phyloP scores from a whole-genome alignment of 1,139 yeast species.

The Yamadazyma epiphylla region DNA sequence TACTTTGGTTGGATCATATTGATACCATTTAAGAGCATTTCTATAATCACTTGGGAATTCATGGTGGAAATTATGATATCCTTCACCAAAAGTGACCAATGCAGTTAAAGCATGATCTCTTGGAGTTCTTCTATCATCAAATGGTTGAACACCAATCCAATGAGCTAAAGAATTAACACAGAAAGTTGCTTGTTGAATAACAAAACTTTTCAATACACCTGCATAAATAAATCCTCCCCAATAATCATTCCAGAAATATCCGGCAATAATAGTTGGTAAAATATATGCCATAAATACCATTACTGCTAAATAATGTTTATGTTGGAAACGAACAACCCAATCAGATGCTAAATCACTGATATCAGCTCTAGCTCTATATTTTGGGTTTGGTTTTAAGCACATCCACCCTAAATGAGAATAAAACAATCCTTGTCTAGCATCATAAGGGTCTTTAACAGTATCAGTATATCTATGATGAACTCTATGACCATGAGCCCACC shows the following conservation, averaged over 20 bases:
- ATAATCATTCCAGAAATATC: constrained; percentile 82
- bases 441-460: constrained; percentile 95
- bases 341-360: constrained; percentile 88
- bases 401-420: constrained; percentile 98
- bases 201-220: constrained; percentile 77
- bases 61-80: constrained; percentile 98
- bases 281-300: constrained; percentile 68
- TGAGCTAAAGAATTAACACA: constrained; percentile 98
- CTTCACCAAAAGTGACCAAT: constrained; percentile 94
- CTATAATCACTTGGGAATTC: constrained; percentile 98
- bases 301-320: constrained; percentile 75
- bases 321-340: constrained; percentile 90
- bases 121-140: constrained; percentile 96
- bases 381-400: constrained; percentile 90
- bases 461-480: constrained; percentile 97
- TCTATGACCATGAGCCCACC: constrained; percentile 99
- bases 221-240: constrained; percentile 91
- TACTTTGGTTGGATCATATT: constrained; percentile 94
- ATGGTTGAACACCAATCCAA: constrained; percentile 97
- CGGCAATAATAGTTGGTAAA: constrained; percentile 74
- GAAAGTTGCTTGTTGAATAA: constrained; percentile 96
- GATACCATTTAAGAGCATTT: constrained; percentile 97
- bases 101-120: constrained; percentile 96
- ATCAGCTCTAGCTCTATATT: constrained; percentile 93
- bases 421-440: constrained; percentile 95